These are phyloP conservation scores for Penicillium roqueforti DNA, from an alignment of 495 filamentous ascomycete species.

Conservation along the genomic window DNA sequence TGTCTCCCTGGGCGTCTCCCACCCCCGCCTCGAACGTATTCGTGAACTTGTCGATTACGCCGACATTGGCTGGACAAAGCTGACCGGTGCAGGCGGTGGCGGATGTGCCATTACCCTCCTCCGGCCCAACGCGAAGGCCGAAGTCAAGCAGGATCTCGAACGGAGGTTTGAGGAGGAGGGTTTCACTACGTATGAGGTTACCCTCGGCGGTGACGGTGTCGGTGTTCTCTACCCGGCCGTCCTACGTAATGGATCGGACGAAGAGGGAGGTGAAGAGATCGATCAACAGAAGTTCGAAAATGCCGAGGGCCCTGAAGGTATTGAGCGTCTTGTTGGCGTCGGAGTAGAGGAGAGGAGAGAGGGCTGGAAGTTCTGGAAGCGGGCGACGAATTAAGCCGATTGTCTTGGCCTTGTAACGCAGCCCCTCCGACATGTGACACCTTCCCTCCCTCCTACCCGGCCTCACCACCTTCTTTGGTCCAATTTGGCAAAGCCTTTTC, in stretches of 20 bases:
- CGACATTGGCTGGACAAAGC: slow-evolving; percentile 93
- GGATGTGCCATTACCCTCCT: slow-evolving; percentile 92
- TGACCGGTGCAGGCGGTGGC: slow-evolving; percentile 92
- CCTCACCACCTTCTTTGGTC: neutral
- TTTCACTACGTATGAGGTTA: slow-evolving; percentile 80
- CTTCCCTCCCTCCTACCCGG: neutral
- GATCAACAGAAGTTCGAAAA: slow-evolving; percentile 86
- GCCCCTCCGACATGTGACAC: neutral
- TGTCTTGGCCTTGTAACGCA: neutral
- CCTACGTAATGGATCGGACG: slow-evolving; percentile 65
- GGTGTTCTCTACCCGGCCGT: slow-evolving; percentile 91
- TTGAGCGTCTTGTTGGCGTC: slow-evolving; percentile 61
- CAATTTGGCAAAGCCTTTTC: neutral
- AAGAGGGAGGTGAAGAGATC: slow-evolving; percentile 83
- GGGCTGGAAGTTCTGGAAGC: slow-evolving; percentile 94
- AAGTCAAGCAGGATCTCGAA: slow-evolving; percentile 58
- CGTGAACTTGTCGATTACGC: slow-evolving; percentile 85
- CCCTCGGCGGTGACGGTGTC: slow-evolving; percentile 84
- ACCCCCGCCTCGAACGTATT: slow-evolving; percentile 87
- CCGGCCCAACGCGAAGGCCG: slow-evolving; percentile 53
- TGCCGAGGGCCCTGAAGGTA: slow-evolving; percentile 72
- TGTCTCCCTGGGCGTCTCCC: slow-evolving; percentile 83
- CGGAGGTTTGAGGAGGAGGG: slow-evolving; percentile 65
- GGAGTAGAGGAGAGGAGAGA: slow-evolving; percentile 67
- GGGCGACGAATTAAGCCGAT: slow-evolving; percentile 18